Conservation (phyloP, 2,329 filamentous ascomycete genomes). For the Botrytis cinerea region DNA sequence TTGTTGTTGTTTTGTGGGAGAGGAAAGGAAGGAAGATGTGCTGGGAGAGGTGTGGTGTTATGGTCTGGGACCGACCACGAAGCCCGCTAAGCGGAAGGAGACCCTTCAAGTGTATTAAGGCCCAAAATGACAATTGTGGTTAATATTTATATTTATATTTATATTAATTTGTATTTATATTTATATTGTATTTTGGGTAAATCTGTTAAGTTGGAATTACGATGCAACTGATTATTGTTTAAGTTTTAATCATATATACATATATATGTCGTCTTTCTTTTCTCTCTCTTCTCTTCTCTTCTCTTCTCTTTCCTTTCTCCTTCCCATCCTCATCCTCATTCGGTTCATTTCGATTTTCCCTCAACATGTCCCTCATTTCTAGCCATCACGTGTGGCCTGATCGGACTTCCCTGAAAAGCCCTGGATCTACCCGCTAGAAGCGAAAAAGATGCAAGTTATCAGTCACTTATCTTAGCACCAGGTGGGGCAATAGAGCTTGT, state of each 20-base stretch:
- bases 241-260: background rate
- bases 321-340: background rate
- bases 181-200: background rate
- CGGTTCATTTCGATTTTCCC: background rate
- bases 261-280: background rate
- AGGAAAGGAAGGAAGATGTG: slow-evolving; percentile 8
- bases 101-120: background rate
- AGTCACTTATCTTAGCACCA: slow-evolving; percentile 12
- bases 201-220: background rate
- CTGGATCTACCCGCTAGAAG: slow-evolving; percentile 18
- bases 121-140: slow-evolving; percentile 7
- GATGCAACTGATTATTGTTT: background rate
- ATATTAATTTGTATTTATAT: background rate
- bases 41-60: slow-evolving; percentile 22
- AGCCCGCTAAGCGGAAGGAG: slow-evolving; percentile 22
- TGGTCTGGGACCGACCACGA: slow-evolving; percentile 21
- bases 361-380: background rate
- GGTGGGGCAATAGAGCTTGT: slow-evolving; percentile 3
- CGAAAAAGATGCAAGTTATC: slow-evolving; percentile 9
- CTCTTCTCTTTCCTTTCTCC: background rate
- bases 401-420: slow-evolving; percentile 15
- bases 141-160: background rate
- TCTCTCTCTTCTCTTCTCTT: background rate
- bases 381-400: background rate
- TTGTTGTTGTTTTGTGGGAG: slow-evolving; percentile 19